Conservation (phyloP, 2,329 filamentous ascomycete species). For the Cercospora zeina region DNA sequence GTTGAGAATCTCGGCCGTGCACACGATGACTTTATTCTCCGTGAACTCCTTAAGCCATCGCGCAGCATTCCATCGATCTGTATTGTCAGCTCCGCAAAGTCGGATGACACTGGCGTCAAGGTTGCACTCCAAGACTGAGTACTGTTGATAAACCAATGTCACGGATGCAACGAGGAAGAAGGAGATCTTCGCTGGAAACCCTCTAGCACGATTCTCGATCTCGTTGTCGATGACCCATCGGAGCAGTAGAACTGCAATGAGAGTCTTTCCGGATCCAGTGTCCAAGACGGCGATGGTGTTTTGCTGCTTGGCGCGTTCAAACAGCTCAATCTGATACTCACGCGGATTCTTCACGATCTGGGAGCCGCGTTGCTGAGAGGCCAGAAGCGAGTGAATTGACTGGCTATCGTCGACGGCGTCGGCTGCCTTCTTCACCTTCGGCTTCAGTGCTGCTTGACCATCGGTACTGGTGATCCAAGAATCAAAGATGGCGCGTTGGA, state of each 20-base stretch:
- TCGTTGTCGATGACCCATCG: conserved; percentile 75
- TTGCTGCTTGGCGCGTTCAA: conserved; percentile 76
- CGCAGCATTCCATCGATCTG: conserved; percentile 60
- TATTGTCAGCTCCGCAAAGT: conserved; percentile 70
- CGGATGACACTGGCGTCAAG: conserved; percentile 72
- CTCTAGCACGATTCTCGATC: conserved; percentile 64
- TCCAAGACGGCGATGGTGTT: conserved; percentile 94
- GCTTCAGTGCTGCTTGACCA: conserved; percentile 45
- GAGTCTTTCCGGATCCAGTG: conserved; percentile 92
- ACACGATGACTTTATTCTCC: conserved; percentile 81
- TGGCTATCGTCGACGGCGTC: conserved; percentile 50
- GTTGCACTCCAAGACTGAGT: conserved; percentile 76
- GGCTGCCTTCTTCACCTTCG: conserved; percentile 39
- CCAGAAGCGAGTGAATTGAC: conserved; percentile 56
- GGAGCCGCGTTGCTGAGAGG: conserved; percentile 51
- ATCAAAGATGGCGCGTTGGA: conserved; percentile 48
- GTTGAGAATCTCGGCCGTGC: conserved; percentile 83
- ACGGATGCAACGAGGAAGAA: conserved; percentile 91
- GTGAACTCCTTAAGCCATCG: conserved; percentile 61
- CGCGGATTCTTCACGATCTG: conserved; percentile 73
- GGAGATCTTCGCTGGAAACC: conserved; percentile 63
- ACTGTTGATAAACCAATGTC: conserved; percentile 85
- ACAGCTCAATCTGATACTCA: conserved; percentile 90
- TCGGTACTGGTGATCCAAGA: conserved; percentile 47
- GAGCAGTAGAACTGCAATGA: conserved; percentile 88